Conservation (phyloP, 2,329 filamentous ascomycete genomes). For the Truncatella angustata region DNA sequence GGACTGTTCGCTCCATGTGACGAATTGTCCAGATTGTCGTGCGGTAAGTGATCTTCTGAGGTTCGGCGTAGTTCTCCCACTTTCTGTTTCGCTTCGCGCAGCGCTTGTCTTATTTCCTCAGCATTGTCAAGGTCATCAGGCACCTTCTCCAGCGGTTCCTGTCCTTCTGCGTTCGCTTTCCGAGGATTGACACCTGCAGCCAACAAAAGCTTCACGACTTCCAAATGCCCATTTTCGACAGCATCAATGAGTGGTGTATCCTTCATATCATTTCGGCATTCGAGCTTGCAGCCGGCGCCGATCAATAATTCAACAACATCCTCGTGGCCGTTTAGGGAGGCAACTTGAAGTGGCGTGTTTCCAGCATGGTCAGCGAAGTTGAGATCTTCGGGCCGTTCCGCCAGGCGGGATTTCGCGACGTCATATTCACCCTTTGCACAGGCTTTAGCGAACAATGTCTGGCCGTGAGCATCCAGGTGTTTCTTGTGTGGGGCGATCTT, state of each 20-base stretch:
- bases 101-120: conserved; percentile 71
- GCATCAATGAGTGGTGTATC: conserved; percentile 95
- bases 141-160: conserved; percentile 86
- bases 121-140: conserved; percentile 72
- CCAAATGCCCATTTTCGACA: conserved; percentile 90
- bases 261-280: conserved; percentile 76
- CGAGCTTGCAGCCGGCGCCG: conserved; percentile 78
- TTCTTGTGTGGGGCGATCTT: conserved; percentile 76
- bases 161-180: conserved; percentile 85
- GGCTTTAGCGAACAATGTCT: conserved; percentile 85
- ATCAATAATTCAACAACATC: conserved; percentile 87
- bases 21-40: conserved; percentile 48
- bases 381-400: conserved; percentile 81
- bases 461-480: conserved; percentile 86
- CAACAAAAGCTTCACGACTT: conserved; percentile 81
- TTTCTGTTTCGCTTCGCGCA: conserved; percentile 60
- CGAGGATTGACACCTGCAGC: conserved; percentile 88
- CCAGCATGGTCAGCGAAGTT: conserved; percentile 90
- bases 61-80: conserved; percentile 52
- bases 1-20: conserved; percentile 59
- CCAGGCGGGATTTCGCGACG: conserved; percentile 68
- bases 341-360: conserved; percentile 95
- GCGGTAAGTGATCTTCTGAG: conserved; percentile 56
- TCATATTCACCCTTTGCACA: conserved; percentile 85
- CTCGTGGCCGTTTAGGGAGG: conserved; percentile 80